Percentiles rank a stretch among this genome's conserved stretches.
Evolutionary conservation across 768 basidiomycete species (phyloP).

Genomic region (Russula sp.): DNA sequence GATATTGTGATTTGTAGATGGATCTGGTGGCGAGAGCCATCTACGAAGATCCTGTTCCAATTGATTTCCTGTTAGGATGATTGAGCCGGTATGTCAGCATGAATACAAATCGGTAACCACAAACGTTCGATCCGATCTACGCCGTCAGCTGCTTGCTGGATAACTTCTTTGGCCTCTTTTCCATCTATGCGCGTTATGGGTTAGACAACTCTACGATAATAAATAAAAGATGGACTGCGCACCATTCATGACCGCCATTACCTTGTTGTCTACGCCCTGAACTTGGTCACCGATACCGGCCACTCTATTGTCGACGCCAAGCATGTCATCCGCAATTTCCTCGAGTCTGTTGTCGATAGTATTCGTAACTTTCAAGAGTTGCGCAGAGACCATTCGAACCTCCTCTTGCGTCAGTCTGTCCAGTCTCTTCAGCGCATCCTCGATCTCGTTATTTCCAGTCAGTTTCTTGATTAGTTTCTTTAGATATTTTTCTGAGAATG

Average conservation of each 20-base stretch:
- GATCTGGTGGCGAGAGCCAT: constrained; percentile 15
- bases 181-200: not conserved
- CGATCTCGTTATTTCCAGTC: not conserved
- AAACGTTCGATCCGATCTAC: not conserved
- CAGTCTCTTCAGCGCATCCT: not conserved
- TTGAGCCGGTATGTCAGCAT: not conserved
- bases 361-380: not conserved
- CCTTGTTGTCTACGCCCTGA: too few relatives aligned
- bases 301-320: too few relatives aligned
- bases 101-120: not conserved
- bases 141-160: not conserved
- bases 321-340: too few relatives aligned
- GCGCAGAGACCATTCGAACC: not conserved
- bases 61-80: not conserved
- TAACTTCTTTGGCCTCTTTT: not conserved
- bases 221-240: too few relatives aligned
- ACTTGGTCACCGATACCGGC: too few relatives aligned
- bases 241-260: too few relatives aligned
- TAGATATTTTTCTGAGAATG: not conserved
- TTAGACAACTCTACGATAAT: too few relatives aligned
- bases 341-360: not conserved
- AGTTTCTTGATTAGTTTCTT: not conserved
- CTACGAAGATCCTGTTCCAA: not conserved
- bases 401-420: constrained; percentile 4
- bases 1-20: constrained; percentile 3